Conservation (phyloP, 2,329 filamentous ascomycete species). For the Alternaria viburni region DNA sequence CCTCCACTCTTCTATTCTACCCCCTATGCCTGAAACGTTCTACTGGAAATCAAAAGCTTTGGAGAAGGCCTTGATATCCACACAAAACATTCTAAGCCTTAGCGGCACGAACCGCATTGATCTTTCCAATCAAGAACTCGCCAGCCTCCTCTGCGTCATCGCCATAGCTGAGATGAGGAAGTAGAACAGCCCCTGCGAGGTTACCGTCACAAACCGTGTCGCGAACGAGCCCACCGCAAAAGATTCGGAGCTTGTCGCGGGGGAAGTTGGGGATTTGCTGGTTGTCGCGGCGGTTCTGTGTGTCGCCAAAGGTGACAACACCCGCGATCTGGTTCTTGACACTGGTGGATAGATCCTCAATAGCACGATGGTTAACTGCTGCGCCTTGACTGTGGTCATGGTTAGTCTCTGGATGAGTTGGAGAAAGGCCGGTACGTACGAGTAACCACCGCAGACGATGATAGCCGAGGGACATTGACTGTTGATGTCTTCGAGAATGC, state of each 20-base stretch:
- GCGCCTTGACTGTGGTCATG: background rate
- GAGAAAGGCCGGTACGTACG: background rate
- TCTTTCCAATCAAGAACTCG: slow-evolving; percentile 3
- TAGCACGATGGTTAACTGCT: slow-evolving; percentile 3
- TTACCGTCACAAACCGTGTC: slow-evolving; percentile 6
- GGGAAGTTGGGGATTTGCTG: slow-evolving; percentile 7
- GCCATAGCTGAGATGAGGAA: slow-evolving; percentile 5
- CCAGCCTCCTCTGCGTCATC: background rate
- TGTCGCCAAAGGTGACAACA: slow-evolving; percentile 1
- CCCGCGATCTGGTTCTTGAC: slow-evolving; percentile 4
- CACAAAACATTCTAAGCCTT: background rate
- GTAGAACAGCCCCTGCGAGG: background rate
- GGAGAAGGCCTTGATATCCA: background rate
- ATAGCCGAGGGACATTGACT: background rate
- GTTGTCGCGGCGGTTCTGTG: background rate
- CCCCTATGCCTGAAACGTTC: background rate
- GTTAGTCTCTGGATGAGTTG: background rate
- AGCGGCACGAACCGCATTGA: background rate
- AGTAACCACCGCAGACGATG: slow-evolving; percentile 3
- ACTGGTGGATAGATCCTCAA: background rate
- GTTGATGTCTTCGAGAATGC: background rate
- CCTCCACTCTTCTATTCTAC: background rate
- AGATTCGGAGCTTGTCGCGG: background rate
- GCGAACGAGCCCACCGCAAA: background rate
- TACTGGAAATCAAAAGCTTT: background rate